Evolutionary conservation across 2,329 filamentous ascomycete genomes (phyloP), one percentile per base, ranked within the genome.

Genomic region (Arthrobotrys entomopaga): DNA sequence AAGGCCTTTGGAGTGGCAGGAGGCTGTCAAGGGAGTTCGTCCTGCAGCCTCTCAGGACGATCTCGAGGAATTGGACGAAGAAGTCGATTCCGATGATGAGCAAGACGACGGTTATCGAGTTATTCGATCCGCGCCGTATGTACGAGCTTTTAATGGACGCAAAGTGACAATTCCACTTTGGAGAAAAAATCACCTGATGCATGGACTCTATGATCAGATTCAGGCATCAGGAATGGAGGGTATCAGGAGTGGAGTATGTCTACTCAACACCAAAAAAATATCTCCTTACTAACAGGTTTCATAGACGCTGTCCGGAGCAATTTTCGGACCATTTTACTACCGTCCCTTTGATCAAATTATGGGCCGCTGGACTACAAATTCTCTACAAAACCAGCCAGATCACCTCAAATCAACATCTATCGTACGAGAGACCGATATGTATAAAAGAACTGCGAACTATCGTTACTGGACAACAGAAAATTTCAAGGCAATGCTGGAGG

Each of bases 351-450:
- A 73, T 29, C 69, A 73, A 49, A 73, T 73, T 16, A 66, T 73
- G 69, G 69, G 69, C 13, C 69, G 69, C n/a, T 73, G 69, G 69
- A 73, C 69, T 8, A 73, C 69, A 19, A 73, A 73, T 50, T 73
- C 69, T 13, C 50, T 66, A n/a, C 61, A 66, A 13, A 73, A 66
- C 22, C 69, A 73, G 16, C 69, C 69, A 2, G 69, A 73, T 22
- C 69, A 73, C 49, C 61, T 73, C 4, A 73, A 73, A 49, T 63
- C 56, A 2, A 66, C 63, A 13, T 73, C 69, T 13, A 65, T 73
- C 19, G 69, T 73, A 2, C 19, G 69, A 43, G 69, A 73, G 52
- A 73, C 69, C 0, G 69, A 73, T 38, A 22, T 73, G 19, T 73
- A 73, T 24, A 61, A 66, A 34, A 53, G 61, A 52, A 73, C 69